Evolutionary conservation across 352 stramenopile genomes (phyloP).

Genomic region (Phytophthora pistaciae): DNA sequence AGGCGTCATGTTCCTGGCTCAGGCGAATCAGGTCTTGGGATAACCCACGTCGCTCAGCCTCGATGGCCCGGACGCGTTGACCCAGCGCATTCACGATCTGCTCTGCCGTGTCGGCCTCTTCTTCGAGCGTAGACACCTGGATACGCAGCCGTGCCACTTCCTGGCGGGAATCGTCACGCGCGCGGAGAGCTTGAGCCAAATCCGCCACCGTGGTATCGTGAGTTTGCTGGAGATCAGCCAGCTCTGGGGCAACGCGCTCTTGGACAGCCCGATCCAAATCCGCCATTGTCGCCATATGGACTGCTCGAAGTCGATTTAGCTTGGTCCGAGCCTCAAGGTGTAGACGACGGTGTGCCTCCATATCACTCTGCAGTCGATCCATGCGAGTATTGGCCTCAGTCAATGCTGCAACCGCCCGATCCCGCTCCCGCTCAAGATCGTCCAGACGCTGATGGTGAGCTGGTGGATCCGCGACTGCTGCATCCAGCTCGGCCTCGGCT

Average conservation of each 20-base stretch:
- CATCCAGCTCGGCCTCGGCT: background rate
- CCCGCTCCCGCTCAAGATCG: background rate
- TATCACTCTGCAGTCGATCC: background rate
- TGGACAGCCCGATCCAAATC: background rate
- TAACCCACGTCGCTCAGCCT: background rate
- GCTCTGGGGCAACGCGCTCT: background rate
- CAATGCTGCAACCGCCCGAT: background rate
- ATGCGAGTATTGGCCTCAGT: background rate
- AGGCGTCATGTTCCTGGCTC: background rate
- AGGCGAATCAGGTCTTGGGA: background rate
- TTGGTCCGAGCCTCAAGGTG: background rate
- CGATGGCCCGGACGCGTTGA: background rate
- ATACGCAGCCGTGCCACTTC: too few species aligned
- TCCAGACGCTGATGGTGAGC: background rate
- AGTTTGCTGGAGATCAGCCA: too few species aligned
- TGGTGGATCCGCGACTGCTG: background rate
- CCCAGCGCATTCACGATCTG: background rate
- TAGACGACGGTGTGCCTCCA: background rate
- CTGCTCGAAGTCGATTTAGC: background rate
- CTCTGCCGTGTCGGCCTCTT: background rate
- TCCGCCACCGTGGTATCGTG: background rate
- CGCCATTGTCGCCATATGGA: background rate
- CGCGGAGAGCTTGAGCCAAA: background rate
- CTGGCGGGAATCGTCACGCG: too few species aligned
- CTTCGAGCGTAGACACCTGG: too few species aligned